Evolutionary conservation across 306 rosid species (phyloP), one percentile per base, ranked within the genome.

Genomic region (Corylus americana): DNA sequence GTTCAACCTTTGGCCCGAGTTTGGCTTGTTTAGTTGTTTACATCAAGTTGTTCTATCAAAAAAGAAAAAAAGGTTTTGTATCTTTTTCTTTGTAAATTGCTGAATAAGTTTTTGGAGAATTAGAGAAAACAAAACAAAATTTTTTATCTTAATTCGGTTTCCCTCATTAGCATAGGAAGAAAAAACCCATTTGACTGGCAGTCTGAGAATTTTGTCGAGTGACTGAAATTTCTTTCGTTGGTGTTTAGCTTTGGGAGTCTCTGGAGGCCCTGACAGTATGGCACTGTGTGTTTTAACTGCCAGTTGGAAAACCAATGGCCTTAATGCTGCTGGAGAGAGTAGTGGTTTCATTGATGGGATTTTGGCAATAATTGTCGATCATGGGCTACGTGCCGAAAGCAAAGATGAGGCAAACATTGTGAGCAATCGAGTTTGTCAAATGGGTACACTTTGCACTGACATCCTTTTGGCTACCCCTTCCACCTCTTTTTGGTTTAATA

Each of bases 181-280:
- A 42, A 67, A 67, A 39, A 10, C 20, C 51, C 37, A 11, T 20
- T 45, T 71, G 55, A n/a, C 35, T 13, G 17, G 39, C 57, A 39
- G 37, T 5, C 17, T 12, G 17, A 20, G 14, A 10, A 61, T 27
- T 13, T 47, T 70, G 74, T 11, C 2, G 12, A 39, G 53, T 71
- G 25, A 29, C 61, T 79, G 78, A 76, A 70, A 47, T 71, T 77
- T 78, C 51, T 70, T 62, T 76, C 17, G 53, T 85, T 74, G 67
- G 35, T 55, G 42, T 29, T 74, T 79, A 95, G 98, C 98, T 76
- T 62, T 95, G 86, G 99, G 98, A 77, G 99, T 95, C 45, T 93
- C 98, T n/a, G 99, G 99, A 78, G 99, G 99, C 73, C 98, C 97
- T 55, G 99, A 95, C 71, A 95, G 99, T 76, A 83, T 91, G 87